Evolutionary conservation across 1,284 basidiomycete genomes (phyloP).

Genomic region (Schizophyllum amplum): DNA sequence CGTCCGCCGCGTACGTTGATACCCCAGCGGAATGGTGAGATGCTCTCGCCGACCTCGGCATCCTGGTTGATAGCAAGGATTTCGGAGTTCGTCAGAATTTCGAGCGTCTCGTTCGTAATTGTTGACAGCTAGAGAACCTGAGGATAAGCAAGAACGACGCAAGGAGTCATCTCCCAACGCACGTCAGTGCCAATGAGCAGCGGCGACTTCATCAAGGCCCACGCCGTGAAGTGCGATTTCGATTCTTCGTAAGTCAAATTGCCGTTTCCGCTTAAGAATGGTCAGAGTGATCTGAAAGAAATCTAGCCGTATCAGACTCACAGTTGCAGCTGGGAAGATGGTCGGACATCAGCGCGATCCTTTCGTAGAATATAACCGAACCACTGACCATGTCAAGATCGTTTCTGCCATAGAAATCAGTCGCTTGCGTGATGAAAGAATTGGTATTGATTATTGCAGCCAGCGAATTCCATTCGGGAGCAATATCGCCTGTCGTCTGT

Average conservation of each 20-base stretch:
- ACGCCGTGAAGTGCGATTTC: conserved; percentile 57
- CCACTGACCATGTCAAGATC: conserved; percentile 50
- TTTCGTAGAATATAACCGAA: neutral
- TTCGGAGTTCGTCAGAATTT: conserved; percentile 53
- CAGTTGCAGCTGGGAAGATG: conserved; percentile 45
- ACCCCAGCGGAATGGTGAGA: conserved; percentile 64
- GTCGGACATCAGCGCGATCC: neutral
- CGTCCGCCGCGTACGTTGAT: conserved; percentile 34
- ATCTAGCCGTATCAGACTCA: conserved; percentile 14
- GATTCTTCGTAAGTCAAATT: conserved; percentile 50
- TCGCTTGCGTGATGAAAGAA: conserved; percentile 41
- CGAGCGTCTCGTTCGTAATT: conserved; percentile 38
- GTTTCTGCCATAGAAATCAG: conserved; percentile 54
- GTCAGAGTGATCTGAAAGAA: too few relatives aligned
- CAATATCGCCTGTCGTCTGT: conserved; percentile 51
- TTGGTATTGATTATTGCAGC: conserved; percentile 36
- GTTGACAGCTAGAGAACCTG: conserved; percentile 33
- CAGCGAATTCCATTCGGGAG: conserved; percentile 29
- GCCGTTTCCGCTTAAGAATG: conserved; percentile 48
- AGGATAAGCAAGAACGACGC: neutral
- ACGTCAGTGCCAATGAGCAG: conserved; percentile 39
- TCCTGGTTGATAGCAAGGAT: conserved; percentile 67
- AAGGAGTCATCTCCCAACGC: conserved; percentile 12
- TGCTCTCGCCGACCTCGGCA: conserved; percentile 47
- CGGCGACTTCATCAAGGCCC: conserved; percentile 57